Evolutionary conservation across 495 filamentous ascomycete genomes (phyloP).

Genomic region (Tirmania nivea): DNA sequence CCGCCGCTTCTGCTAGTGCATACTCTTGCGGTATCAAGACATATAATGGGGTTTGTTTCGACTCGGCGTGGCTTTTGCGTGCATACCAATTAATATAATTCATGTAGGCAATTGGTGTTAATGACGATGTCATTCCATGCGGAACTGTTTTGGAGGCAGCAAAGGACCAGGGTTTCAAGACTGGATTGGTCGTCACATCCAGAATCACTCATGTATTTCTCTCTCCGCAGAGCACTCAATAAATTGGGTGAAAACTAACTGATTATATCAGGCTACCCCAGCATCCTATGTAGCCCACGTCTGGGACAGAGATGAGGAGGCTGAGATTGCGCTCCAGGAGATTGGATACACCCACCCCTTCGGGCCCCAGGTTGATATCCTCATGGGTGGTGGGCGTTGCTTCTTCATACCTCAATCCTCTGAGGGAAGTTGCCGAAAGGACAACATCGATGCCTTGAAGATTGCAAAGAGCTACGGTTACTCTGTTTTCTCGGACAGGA

Average conservation of each 20-base stretch:
- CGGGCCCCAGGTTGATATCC: conserved; percentile 19
- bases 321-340: conserved; percentile 20
- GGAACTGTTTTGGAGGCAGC: conserved; percentile 21
- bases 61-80: neutral
- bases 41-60: conserved; percentile 13
- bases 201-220: conserved; percentile 20
- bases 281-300: conserved; percentile 19
- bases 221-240: neutral
- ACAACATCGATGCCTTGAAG: conserved; percentile 18
- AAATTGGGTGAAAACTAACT: neutral
- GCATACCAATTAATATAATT: neutral
- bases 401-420: conserved; percentile 21
- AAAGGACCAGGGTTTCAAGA: conserved; percentile 18
- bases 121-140: conserved; percentile 12
- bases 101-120: conserved; percentile 11
- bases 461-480: conserved; percentile 19
- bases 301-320: conserved; percentile 18
- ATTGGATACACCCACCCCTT: conserved; percentile 19
- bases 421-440: conserved; percentile 16
- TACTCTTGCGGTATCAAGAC: conserved; percentile 21
- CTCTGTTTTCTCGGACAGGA: conserved; percentile 17
- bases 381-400: conserved; percentile 21
- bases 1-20: conserved; percentile 19
- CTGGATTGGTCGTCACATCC: conserved; percentile 20
- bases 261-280: conserved; percentile 11